These are phyloP conservation scores for Fusarium sp. DNA, from an alignment of 2,329 filamentous ascomycete genomes.

Conservation along the genomic window DNA sequence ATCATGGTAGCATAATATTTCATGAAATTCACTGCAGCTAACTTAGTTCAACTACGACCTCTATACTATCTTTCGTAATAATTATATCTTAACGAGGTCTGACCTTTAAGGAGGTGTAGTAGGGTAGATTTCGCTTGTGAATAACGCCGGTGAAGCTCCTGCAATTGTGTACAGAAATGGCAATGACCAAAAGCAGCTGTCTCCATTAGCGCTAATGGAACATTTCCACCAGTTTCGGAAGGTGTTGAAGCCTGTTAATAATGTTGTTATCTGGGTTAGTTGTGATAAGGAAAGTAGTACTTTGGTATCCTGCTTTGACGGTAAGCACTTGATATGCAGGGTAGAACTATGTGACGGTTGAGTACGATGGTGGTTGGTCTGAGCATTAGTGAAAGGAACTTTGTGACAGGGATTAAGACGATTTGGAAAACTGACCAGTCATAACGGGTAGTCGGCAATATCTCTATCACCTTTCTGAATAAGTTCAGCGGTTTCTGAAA, in stretches of 20 bases:
- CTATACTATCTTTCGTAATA: no score
- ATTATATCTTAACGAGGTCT: no score
- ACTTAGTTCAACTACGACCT: no score
- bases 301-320: neutral
- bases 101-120: no score
- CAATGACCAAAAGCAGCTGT: fast-evolving
- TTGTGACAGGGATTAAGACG: fast-evolving
- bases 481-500: no score
- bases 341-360: neutral
- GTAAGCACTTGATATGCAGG: neutral
- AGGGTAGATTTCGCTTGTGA: fast-evolving
- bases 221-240: fast-evolving
- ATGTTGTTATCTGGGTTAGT: fast-evolving
- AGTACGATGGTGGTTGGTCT: neutral
- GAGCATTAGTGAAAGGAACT: neutral
- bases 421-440: neutral
- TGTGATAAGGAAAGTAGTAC: neutral
- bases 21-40: no score
- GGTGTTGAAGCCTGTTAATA: no score
- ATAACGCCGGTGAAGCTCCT: no score
- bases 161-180: neutral
- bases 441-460: no score
- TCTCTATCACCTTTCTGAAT: no score
- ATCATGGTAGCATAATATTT: no score
- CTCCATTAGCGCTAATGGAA: neutral